Percentiles rank a stretch among this genome's conserved stretches.
Evolutionary conservation across 805 yeast genomes (phyloP).

Genomic region (Teunomyces lycoperdinae): DNA sequence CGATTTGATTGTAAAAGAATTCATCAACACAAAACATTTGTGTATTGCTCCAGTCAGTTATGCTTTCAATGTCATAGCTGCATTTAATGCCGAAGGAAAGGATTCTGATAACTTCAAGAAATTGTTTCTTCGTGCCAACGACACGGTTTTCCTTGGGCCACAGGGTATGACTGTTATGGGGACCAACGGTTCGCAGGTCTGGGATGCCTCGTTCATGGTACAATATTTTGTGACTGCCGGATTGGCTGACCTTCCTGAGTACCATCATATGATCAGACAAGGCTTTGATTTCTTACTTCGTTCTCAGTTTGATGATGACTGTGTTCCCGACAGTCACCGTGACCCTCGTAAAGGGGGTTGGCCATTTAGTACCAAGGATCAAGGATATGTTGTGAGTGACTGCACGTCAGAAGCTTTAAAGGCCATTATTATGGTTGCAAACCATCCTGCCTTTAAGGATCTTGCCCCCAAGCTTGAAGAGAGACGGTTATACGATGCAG

Average conservation of each 20-base stretch:
- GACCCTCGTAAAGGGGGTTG: slow-evolving; percentile 87
- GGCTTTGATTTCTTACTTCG: slow-evolving; percentile 72
- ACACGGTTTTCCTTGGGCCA: slow-evolving; percentile 78
- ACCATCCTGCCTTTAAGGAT: slow-evolving; percentile 50
- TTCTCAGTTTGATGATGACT: slow-evolving; percentile 82
- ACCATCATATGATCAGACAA: slow-evolving; percentile 56
- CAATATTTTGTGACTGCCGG: slow-evolving; percentile 84
- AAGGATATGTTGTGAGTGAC: slow-evolving; percentile 95
- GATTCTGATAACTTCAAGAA: slow-evolving; percentile 59
- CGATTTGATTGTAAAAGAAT: slow-evolving; percentile 68
- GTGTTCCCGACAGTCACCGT: slow-evolving; percentile 74
- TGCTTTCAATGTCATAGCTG: slow-evolving; percentile 76
- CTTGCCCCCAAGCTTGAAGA: slow-evolving; percentile 52
- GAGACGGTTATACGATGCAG: slow-evolving; percentile 57
- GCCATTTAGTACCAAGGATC: slow-evolving; percentile 95
- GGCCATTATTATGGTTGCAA: slow-evolving; percentile 88
- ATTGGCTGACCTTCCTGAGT: slow-evolving; percentile 65
- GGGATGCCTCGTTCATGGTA: slow-evolving; percentile 93
- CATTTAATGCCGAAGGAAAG: slow-evolving; percentile 65
- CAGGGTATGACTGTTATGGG: slow-evolving; percentile 95
- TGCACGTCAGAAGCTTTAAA: slow-evolving; percentile 96
- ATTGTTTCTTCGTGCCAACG: slow-evolving; percentile 61
- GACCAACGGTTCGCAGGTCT: slow-evolving; percentile 94
- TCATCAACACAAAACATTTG: slow-evolving; percentile 71
- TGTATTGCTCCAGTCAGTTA: slow-evolving; percentile 94